Evolutionary conservation across 495 filamentous ascomycete species (phyloP).

Genomic region (Mycothermus thermophilus): DNA sequence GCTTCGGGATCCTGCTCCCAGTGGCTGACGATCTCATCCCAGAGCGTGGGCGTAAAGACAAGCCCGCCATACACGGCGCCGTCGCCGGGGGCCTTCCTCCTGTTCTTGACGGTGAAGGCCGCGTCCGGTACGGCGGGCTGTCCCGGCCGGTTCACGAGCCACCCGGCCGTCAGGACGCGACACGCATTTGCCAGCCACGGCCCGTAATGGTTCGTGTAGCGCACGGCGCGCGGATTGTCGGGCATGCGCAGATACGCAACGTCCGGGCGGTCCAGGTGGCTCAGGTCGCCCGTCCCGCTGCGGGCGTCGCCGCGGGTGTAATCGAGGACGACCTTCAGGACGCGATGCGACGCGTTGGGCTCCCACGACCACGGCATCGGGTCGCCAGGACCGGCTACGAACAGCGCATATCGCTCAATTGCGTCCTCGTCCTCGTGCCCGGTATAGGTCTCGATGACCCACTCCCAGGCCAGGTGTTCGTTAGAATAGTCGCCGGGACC

Average conservation of each 20-base stretch:
- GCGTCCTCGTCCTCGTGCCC: neutral
- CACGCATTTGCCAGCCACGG: conserved; percentile 8
- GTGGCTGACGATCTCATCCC: conserved; percentile 1
- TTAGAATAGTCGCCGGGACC: conserved; percentile 10
- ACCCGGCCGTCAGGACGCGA: conserved; percentile 14
- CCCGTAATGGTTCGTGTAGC: conserved; percentile 10
- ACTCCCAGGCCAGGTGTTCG: conserved; percentile 6
- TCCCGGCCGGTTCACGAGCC: conserved; percentile 11
- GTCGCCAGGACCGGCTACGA: conserved; percentile 9
- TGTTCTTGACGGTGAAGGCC: conserved; percentile 6
- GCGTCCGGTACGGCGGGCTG: conserved; percentile 13
- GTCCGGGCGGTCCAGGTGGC: conserved; percentile 10
- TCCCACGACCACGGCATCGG: conserved; percentile 11
- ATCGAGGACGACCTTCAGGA: conserved; percentile 9
- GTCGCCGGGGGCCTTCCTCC: neutral
- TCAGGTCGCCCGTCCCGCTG: conserved; percentile 4
- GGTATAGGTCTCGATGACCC: conserved; percentile 1
- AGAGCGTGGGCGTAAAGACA: conserved; percentile 3
- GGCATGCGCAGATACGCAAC: conserved; percentile 21
- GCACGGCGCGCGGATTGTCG: neutral
- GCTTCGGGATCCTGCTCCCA: neutral
- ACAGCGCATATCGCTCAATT: conserved; percentile 1
- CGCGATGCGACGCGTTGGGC: conserved; percentile 2
- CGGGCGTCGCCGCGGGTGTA: too few relatives aligned
- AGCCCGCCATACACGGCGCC: conserved; percentile 12